Percentiles rank a stretch among this genome's conserved stretches.
These are phyloP conservation scores for Corymbia maculata DNA, from an alignment of 345 rosid species.

Conservation along the genomic window DNA sequence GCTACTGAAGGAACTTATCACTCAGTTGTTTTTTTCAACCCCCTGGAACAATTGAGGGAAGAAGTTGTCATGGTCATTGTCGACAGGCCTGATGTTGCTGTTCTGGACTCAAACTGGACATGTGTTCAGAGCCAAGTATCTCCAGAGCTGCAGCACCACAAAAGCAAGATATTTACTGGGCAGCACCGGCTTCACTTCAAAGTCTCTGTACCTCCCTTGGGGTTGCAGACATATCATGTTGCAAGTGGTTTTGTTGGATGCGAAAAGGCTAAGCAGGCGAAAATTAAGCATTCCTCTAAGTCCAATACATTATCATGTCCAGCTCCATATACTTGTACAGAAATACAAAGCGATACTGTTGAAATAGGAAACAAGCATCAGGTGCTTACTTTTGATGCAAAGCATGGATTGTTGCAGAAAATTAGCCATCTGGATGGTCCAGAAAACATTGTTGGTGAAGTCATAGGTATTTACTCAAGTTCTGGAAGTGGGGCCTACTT, in stretches of 20 bases:
- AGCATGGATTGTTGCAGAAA: conserved; percentile 59
- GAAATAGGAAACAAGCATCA: conserved; percentile 67
- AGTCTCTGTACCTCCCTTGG: conserved; percentile 87
- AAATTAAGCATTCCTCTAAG: conserved; percentile 40
- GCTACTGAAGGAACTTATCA: conserved; percentile 72
- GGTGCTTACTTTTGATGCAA: conserved; percentile 56
- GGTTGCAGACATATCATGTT: conserved; percentile 78
- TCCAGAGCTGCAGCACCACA: conserved; percentile 86
- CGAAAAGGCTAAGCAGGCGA: conserved; percentile 66
- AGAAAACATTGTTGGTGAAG: conserved; percentile 50
- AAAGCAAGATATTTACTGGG: conserved; percentile 59
- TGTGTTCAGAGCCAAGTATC: conserved; percentile 87
- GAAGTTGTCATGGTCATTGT: conserved; percentile 76
- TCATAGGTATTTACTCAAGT: conserved; percentile 71
- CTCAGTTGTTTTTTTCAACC: conserved; percentile 73
- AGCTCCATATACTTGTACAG: conserved; percentile 59
- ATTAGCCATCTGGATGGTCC: conserved; percentile 39
- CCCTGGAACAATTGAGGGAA: conserved; percentile 76
- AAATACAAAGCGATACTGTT: conserved; percentile 40
- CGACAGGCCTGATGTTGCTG: conserved; percentile 63
- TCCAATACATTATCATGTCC: conserved; percentile 57
- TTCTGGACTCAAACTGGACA: conserved; percentile 81
- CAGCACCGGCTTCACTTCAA: conserved; percentile 88
- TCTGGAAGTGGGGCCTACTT: conserved; percentile 85
- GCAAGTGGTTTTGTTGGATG: conserved; percentile 73